Base-by-base conservation (phyloP, 768 basidiomycete genomes). In the Phanerodontia chrysosporium region DNA sequence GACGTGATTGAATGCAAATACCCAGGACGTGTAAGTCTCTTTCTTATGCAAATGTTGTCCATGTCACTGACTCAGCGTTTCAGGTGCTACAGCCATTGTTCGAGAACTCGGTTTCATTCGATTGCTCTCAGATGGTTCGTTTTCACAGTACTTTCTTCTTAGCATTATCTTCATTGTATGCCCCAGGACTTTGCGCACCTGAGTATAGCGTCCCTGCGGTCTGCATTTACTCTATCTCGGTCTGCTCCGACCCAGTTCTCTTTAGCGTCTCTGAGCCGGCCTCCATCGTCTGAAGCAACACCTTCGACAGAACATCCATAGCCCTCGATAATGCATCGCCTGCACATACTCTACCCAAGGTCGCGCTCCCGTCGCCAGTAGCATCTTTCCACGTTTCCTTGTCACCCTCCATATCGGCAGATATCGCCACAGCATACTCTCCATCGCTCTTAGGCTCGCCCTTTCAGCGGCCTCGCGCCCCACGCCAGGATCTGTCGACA, bases 401-500 rank as follows among this genome's bases (percentile, higher is more conserved):
- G 5, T 48, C 46, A 5, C 46, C 22, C 46, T 30, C 49, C 13
- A 30, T 29, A 3, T 30, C 49, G 18, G 29, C 30, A 13, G 39
- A 42, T 42, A 42, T 42, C 16, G 18, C 39, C 18, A 18, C 39
- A 18, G 8, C 39, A 42, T 42, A 42, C 39, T 42, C 39, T 8
- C 39, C 39, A 18, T 42, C 39, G 4, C 39, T 42, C 18, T 18
- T 42, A 16, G 28, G 18, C 10, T 51, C 49, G 12, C 49, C 49
- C 12, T 51, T 30, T 29, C 28, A 28, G 22, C 27, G 49, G 7
- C 49, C 49, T 1, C 49, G n/a, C 49, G 49, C 49, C 4, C 49
- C 7, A 51, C 49, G n/a, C 49, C 49, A n/a, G 49, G 49, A 16
- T 51, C 49, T 29, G 49, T 51, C 49, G 49, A 28, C 7, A 51